These are phyloP conservation scores for Coprinopsis strossmayeri DNA, from an alignment of 768 basidiomycete genomes.

Conservation along the genomic window DNA sequence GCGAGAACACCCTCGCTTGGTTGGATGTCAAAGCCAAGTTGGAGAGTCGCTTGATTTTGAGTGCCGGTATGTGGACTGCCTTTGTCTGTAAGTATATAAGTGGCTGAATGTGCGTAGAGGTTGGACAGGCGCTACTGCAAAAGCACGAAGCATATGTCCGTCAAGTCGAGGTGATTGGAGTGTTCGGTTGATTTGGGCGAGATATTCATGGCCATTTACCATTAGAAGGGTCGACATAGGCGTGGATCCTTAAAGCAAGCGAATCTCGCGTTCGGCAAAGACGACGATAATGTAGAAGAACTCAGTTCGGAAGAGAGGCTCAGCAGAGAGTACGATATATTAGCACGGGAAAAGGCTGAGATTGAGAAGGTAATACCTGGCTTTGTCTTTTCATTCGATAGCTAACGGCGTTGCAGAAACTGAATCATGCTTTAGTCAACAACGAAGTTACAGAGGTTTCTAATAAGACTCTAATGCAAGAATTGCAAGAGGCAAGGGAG, in stretches of 20 bases:
- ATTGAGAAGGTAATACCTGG: slow-evolving; percentile 47
- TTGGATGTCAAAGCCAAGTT: slow-evolving; percentile 57
- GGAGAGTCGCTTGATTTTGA: slow-evolving; percentile 72
- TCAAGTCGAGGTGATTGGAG: slow-evolving; percentile 50
- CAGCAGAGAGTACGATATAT: slow-evolving; percentile 22
- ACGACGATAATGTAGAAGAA: slow-evolving; percentile 19
- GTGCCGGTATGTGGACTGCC: slow-evolving; percentile 61
- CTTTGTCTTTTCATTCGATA: slow-evolving; percentile 4
- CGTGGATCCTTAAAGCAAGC: slow-evolving; percentile 16
- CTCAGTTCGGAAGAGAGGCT: slow-evolving; percentile 24
- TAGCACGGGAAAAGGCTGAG: slow-evolving; percentile 51
- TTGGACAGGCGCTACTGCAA: slow-evolving; percentile 83
- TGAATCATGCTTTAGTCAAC: slow-evolving; percentile 74
- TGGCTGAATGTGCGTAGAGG: too few relatives aligned
- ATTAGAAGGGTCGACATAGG: slow-evolving; percentile 14
- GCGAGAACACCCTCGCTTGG: slow-evolving; percentile 62
- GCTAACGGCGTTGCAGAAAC: slow-evolving; percentile 37
- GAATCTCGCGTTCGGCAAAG: slow-evolving; percentile 1
- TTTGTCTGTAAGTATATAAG: too few relatives aligned
- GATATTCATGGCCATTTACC: slow-evolving; percentile 6
- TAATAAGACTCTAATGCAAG: slow-evolving; percentile 64
- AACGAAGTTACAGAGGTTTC: slow-evolving; percentile 78
- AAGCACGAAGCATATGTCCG: slow-evolving; percentile 84
- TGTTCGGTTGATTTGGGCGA: not conserved
- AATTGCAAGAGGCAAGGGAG: slow-evolving; percentile 67